phyloP scores from a whole-genome alignment of 768 basidiomycete genomes.

The Cyclocybe cylindracea region DNA sequence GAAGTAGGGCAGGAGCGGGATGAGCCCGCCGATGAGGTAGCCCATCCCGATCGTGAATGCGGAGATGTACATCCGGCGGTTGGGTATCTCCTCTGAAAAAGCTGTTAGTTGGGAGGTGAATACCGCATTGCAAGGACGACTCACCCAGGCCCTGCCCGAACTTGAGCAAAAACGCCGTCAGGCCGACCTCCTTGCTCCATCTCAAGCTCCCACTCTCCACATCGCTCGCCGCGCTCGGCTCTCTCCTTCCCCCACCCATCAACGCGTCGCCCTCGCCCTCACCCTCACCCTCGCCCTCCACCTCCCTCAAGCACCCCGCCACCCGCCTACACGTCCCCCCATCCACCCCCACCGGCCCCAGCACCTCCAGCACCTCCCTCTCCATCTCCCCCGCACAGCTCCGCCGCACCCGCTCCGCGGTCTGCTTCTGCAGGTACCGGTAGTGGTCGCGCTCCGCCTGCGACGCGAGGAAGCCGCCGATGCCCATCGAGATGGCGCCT shows the following conservation, averaged over 20 bases:
- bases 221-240: slow-evolving; percentile 31
- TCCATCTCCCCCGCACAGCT: slow-evolving; percentile 96
- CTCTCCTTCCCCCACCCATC: slow-evolving; percentile 7
- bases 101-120: neutral
- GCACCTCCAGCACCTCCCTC: slow-evolving; percentile 86
- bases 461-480: slow-evolving; percentile 96
- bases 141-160: slow-evolving; percentile 91
- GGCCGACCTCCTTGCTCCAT: slow-evolving; percentile 79
- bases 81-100: slow-evolving; percentile 81
- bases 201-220: slow-evolving; percentile 58
- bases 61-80: slow-evolving; percentile 80
- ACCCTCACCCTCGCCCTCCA: too few species aligned
- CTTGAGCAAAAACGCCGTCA: slow-evolving; percentile 93
- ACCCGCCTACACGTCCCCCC: slow-evolving; percentile 78
- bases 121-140: slow-evolving; percentile 22
- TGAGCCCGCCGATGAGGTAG: slow-evolving; percentile 90
- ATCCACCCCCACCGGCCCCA: slow-evolving; percentile 89
- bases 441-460: slow-evolving; percentile 97
- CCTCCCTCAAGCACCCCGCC: slow-evolving; percentile 69
- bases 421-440: slow-evolving; percentile 75
- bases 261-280: slow-evolving; percentile 27
- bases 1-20: slow-evolving; percentile 93
- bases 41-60: slow-evolving; percentile 96
- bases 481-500: slow-evolving; percentile 97
- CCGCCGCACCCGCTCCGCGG: slow-evolving; percentile 78